Base-by-base conservation (phyloP, 2,329 filamentous ascomycete species). In the Fusarium xylarioides region DNA sequence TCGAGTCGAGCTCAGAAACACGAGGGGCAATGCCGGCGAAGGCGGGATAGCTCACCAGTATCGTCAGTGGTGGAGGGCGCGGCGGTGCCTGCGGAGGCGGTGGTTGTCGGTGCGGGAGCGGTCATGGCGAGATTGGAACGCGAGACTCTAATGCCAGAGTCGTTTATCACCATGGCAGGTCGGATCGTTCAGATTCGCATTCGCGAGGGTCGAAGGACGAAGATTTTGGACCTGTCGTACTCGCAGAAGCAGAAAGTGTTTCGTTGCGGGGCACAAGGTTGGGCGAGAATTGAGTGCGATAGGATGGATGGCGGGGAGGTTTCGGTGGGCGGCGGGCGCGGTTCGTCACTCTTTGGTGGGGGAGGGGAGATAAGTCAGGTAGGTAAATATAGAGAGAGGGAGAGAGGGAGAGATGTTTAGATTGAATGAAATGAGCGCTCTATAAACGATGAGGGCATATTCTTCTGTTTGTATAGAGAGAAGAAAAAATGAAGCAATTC, bases 101-200 rank as follows among this genome's bases (percentile, higher is more conserved):
- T 76, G 73, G 73, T 78, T 61, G 80, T 73, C 40, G 79, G 67
- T 44, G 81, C 67, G 58, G 80, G 68, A 75, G 80, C 82, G 70
- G 83, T 81, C 82, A 83, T 82, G 75, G 71, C 79, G 61, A 78
- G 79, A 60, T 82, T 74, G 59, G 78, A 78, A 75, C 79, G 80
- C 67, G 82, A 80, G 67, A 81, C 77, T 77, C 82, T 78, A 68
- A 77, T 76, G 64, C 78, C 81, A 68, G 81, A 80, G 73, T 84
- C 81, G 76, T 83, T 82, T 78, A 83, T 81, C 35, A 83, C 81
- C 82, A 84, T 83, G 79, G 76, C 77, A 80, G 61, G 47, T 42
- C 55, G 53, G 21, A 35, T 49, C 52, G 50, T 53, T 55, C 54
- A 62, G 47, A 47, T 66, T 67, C 58, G 71, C 55, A 53, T 57